Evolutionary conservation across 179 eudicot genomes (phyloP).

Genomic region (Corrigiola litoralis): DNA sequence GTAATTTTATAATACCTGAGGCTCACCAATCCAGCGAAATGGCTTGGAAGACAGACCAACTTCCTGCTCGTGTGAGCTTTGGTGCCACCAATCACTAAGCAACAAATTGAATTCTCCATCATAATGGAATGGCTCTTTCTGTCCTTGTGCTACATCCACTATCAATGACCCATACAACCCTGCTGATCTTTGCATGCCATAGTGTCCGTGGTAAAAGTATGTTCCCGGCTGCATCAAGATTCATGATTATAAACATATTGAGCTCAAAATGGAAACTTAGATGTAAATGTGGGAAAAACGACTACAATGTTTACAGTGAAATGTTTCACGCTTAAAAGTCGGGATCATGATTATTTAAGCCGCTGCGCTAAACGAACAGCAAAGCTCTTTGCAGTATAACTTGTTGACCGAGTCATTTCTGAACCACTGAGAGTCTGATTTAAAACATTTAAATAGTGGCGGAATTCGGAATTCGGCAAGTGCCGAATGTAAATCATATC

Average conservation of each 20-base stretch:
- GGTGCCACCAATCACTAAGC: conserved; percentile 88
- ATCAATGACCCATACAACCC: conserved; percentile 73
- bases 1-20: conserved; percentile 45
- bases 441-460: too few relatives aligned
- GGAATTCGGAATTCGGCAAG: too few relatives aligned
- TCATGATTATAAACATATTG: neutral
- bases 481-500: too few relatives aligned
- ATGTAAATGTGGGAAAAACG: too few relatives aligned
- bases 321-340: too few relatives aligned
- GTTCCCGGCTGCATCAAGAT: conserved; percentile 57
- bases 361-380: too few relatives aligned
- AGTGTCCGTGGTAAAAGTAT: conserved; percentile 86
- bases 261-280: too few relatives aligned
- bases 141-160: conserved; percentile 59
- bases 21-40: conserved; percentile 81
- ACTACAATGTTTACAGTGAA: too few relatives aligned
- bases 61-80: conserved; percentile 43
- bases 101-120: conserved; percentile 66
- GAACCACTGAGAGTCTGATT: too few relatives aligned
- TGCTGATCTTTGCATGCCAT: conserved; percentile 88
- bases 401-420: too few relatives aligned
- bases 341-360: too few relatives aligned
- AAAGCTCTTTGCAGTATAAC: too few relatives aligned
- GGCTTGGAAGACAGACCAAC: conserved; percentile 65
- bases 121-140: conserved; percentile 55